Base-by-base conservation (phyloP, 2,329 filamentous ascomycete species). In the Pestalotiopsis sp. region DNA sequence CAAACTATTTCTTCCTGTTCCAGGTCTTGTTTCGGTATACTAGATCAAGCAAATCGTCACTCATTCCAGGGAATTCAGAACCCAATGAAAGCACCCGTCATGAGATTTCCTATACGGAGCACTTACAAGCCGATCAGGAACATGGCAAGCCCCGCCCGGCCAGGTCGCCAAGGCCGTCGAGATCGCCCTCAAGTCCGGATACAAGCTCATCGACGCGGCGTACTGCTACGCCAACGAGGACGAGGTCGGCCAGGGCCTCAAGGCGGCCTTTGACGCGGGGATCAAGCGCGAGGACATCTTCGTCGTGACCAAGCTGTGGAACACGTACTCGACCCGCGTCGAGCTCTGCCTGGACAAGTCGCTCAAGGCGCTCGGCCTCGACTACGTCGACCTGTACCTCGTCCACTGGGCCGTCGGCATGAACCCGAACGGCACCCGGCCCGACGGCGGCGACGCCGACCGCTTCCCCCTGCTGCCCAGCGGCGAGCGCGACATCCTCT, bases 291-390 rank as follows among this genome's bases (percentile, higher is more conserved):
- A 92, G 78, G 92, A 97, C 68, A 82, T 97, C 70, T 97, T 96
- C 82, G 88, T 97, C 69, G 92, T 93, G 67, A 93, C 91, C 75
- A 97, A 97, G 86, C 87, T 95, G 49, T 97, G 93, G 92, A 91
- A 90, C 76, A 93, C 92, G 64, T 95, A 92, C 83, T 91, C 92
- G 80, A 88, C 88, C 38, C 86, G 90, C 6, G 90, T 90, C 5
- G 90, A 92, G 80, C 83, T 91, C 75, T 90, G 87, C 45, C 85
- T 96, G 45, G 88, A 93, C 72, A 90, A 91, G 85, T 92, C 90
- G 75, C 83, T 96, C 78, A 88, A 91, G 81, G 86, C 87, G 69
- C 83, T 97, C 45, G 92, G 93, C 1, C 83, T 96, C 62, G 91
- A 94, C 72, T 95, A 97, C 78, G 87, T 97, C 4, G 94, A 97